Conservation (phyloP, 2,329 filamentous ascomycete species). For the Clonostachys rhizophaga region DNA sequence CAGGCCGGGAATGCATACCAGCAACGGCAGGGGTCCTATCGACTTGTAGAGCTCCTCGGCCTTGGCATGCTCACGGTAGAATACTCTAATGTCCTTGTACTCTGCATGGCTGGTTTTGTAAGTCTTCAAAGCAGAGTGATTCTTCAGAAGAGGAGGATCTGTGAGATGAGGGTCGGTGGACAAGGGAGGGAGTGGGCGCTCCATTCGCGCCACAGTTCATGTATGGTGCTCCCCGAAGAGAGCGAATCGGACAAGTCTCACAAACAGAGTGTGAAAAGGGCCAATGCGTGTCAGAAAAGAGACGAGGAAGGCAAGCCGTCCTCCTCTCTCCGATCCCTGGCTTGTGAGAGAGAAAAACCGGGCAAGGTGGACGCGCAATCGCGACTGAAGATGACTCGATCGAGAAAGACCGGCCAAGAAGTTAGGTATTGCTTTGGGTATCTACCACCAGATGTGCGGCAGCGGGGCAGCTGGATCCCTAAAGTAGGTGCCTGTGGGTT, state of each 20-base stretch:
- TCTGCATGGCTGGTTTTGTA: slow-evolving; percentile 68
- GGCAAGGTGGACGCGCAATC: too few relatives aligned
- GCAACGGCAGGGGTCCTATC: slow-evolving; percentile 70
- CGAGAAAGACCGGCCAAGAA: too few relatives aligned
- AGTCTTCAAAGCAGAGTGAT: slow-evolving; percentile 65
- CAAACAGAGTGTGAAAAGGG: too few relatives aligned
- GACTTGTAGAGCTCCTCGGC: slow-evolving; percentile 72
- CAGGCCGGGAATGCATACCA: slow-evolving; percentile 90
- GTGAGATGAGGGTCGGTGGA: slow-evolving; percentile 39
- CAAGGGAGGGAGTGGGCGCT: neutral
- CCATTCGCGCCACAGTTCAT: neutral
- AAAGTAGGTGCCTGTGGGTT: too few relatives aligned
- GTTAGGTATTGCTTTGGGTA: too few relatives aligned
- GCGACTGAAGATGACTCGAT: too few relatives aligned
- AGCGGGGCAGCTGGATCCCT: too few relatives aligned
- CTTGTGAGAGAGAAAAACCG: too few relatives aligned
- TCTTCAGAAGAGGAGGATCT: slow-evolving; percentile 76
- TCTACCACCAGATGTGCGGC: too few relatives aligned
- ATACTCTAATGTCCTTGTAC: slow-evolving; percentile 76
- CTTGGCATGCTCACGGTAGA: slow-evolving; percentile 78
- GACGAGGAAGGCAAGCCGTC: too few relatives aligned
- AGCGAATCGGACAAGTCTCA: neutral
- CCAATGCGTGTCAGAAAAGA: too few relatives aligned
- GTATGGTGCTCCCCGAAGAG: neutral
- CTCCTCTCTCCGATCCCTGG: too few relatives aligned